These are phyloP conservation scores for Durotheca rogersii DNA, from an alignment of 495 filamentous ascomycete genomes.

Conservation along the genomic window DNA sequence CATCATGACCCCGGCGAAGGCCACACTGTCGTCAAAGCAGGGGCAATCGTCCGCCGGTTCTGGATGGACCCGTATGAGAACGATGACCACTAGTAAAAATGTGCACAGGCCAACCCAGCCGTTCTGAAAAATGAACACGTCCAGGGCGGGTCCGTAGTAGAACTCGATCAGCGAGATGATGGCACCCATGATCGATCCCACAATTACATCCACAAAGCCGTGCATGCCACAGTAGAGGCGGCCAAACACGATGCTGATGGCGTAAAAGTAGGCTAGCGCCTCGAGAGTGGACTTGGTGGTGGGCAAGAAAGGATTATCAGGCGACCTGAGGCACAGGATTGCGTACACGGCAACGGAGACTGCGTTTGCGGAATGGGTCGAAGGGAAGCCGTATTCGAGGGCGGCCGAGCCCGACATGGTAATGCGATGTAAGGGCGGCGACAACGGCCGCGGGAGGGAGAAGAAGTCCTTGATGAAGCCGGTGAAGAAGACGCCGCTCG, in stretches of 20 bases:
- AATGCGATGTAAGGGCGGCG: slow-evolving; percentile 89
- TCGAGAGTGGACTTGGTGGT: slow-evolving; percentile 61
- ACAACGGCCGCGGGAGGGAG: slow-evolving; percentile 91
- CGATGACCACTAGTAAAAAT: slow-evolving; percentile 63
- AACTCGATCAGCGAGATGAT: slow-evolving; percentile 67
- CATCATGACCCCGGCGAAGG: slow-evolving; percentile 86
- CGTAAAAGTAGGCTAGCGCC: slow-evolving; percentile 73
- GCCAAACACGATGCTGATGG: slow-evolving; percentile 83
- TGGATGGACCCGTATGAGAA: slow-evolving; percentile 84
- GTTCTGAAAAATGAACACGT: slow-evolving; percentile 62
- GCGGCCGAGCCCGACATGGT: slow-evolving; percentile 95
- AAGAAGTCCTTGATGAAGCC: slow-evolving; percentile 92
- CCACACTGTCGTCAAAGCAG: slow-evolving; percentile 94
- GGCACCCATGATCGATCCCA: slow-evolving; percentile 75
- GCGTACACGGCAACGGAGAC: slow-evolving; percentile 90
- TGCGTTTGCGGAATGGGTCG: slow-evolving; percentile 94
- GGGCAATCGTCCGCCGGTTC: slow-evolving; percentile 97
- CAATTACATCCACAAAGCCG: slow-evolving; percentile 84
- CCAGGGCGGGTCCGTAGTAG: slow-evolving; percentile 64
- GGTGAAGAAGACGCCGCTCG: slow-evolving; percentile 86
- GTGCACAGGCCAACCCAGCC: slow-evolving; percentile 58
- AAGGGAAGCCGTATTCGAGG: slow-evolving; percentile 95
- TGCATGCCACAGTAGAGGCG: slow-evolving; percentile 98
- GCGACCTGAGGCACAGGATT: slow-evolving; percentile 62
- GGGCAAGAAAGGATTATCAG: slow-evolving; percentile 53